Percentiles rank a stretch among this genome's conserved stretches.
Evolutionary conservation across 768 basidiomycete genomes (phyloP).

Genomic region (Kwoniella newhampshirensis): DNA sequence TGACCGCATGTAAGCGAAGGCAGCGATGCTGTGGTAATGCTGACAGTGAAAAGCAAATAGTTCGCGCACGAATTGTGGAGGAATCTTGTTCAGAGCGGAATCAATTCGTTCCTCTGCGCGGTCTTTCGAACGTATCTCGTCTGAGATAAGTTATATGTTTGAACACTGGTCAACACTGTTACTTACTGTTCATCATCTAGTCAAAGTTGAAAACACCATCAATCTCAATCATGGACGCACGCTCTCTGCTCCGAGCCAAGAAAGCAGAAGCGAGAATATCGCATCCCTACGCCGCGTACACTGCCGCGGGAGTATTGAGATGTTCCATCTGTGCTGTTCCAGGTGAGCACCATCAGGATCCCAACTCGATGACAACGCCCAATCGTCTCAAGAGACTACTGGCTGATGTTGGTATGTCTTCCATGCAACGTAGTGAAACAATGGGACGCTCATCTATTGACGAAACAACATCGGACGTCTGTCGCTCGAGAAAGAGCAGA

Average conservation of each 20-base stretch:
- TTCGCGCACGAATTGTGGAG: too few relatives aligned
- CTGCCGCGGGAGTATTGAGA: conserved; percentile 38
- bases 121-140: too few relatives aligned
- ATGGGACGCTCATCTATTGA: conserved; percentile 50
- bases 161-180: too few relatives aligned
- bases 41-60: neutral
- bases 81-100: conserved; percentile 6
- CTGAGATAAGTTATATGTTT: too few relatives aligned
- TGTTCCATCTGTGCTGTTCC: conserved; percentile 49
- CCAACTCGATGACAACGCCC: neutral
- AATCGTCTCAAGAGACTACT: neutral
- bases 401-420: too few relatives aligned
- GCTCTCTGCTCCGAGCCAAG: conserved; percentile 48
- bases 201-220: too few relatives aligned
- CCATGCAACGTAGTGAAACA: conserved; percentile 37
- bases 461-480: conserved; percentile 50
- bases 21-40: neutral
- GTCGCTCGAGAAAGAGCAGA: conserved; percentile 41
- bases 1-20: too few relatives aligned
- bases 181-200: too few relatives aligned
- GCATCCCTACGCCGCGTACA: conserved; percentile 47
- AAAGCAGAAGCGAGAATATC: conserved; percentile 47
- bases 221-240: conserved; percentile 41
- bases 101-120: too few relatives aligned
- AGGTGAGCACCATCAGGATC: conserved; percentile 29